Evolutionary conservation across 73 alveolate species (phyloP).

Genomic region (Symbiodinium pilosum): DNA sequence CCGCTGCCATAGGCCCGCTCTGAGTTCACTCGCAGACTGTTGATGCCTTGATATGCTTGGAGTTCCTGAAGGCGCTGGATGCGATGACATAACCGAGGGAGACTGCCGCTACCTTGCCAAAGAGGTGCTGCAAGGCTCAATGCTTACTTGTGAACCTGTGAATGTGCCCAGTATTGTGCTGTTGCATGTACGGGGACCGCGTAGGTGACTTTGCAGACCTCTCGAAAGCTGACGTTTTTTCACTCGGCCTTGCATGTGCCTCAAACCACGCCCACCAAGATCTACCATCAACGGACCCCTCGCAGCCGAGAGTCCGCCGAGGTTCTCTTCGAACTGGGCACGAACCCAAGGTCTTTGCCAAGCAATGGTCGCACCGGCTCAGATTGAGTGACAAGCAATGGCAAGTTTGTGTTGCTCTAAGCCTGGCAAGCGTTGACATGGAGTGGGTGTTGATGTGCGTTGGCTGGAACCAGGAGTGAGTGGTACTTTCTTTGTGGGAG

Average conservation of each 20-base stretch:
- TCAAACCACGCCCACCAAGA: too few relatives aligned
- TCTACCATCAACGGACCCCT: too few relatives aligned
- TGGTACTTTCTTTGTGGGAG: neutral
- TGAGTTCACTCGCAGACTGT: too few relatives aligned
- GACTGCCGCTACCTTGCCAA: slow-evolving; percentile 68
- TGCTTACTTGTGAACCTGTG: too few relatives aligned
- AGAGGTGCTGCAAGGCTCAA: slow-evolving; percentile 64
- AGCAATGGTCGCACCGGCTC: slow-evolving; percentile 1
- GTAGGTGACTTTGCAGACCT: slow-evolving; percentile 55
- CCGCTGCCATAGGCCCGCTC: neutral
- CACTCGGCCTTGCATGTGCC: slow-evolving; percentile 31
- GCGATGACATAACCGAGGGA: slow-evolving; percentile 79
- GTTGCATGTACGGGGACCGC: neutral
- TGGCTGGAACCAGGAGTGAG: too few relatives aligned
- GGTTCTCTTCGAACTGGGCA: neutral
- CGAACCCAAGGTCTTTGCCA: neutral
- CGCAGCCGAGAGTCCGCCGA: too few relatives aligned
- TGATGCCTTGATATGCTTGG: too few relatives aligned
- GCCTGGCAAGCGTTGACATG: too few relatives aligned
- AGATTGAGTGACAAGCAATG: too few relatives aligned
- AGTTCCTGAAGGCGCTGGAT: slow-evolving; percentile 61
- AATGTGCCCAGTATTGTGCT: too few relatives aligned
- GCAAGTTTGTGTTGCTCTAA: too few relatives aligned
- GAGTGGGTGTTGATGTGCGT: too few relatives aligned
- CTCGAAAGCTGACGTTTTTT: slow-evolving; percentile 56